These are phyloP conservation scores for Exserohilum turcica DNA, from an alignment of 2,329 filamentous ascomycete species.

Conservation along the genomic window DNA sequence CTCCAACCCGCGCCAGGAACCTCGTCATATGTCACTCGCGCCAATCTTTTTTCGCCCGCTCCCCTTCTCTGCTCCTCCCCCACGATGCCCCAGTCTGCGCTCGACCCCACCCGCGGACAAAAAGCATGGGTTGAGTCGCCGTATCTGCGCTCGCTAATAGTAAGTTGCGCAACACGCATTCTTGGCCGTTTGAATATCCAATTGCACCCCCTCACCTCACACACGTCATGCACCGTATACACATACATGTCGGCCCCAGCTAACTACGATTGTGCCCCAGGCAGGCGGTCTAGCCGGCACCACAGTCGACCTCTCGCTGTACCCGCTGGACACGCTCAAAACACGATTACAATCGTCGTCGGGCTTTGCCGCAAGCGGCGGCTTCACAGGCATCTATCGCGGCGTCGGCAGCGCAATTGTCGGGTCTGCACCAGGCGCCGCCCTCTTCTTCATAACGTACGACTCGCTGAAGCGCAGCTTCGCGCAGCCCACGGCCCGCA, in stretches of 20 bases:
- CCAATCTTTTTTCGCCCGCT: neutral
- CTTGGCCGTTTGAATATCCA: no score
- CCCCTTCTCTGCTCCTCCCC: neutral
- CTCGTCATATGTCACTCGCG: constrained; percentile 16
- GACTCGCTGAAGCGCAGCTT: constrained; percentile 65
- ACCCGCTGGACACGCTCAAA: constrained; percentile 97
- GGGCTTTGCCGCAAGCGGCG: constrained; percentile 80
- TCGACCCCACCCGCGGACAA: constrained; percentile 28
- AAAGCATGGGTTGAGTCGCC: constrained; percentile 52
- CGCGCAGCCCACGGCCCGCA: constrained; percentile 13
- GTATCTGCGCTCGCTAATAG: constrained; percentile 55
- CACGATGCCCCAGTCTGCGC: constrained; percentile 38
- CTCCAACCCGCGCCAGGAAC: neutral
- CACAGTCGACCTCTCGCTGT: constrained; percentile 94
- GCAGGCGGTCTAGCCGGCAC: constrained; percentile 92
- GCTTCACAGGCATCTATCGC: constrained; percentile 89
- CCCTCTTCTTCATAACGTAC: constrained; percentile 97
- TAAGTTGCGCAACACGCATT: constrained; percentile 28
- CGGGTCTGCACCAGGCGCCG: constrained; percentile 89
- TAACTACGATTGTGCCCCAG: constrained; percentile 44
- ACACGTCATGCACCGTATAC: no score
- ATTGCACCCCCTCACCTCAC: neutral
- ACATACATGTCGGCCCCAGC: neutral
- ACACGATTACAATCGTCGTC: constrained; percentile 87
- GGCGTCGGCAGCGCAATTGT: constrained; percentile 88